Evolutionary conservation across 345 rosid species (phyloP).

Genomic region (Gossypium australe): DNA sequence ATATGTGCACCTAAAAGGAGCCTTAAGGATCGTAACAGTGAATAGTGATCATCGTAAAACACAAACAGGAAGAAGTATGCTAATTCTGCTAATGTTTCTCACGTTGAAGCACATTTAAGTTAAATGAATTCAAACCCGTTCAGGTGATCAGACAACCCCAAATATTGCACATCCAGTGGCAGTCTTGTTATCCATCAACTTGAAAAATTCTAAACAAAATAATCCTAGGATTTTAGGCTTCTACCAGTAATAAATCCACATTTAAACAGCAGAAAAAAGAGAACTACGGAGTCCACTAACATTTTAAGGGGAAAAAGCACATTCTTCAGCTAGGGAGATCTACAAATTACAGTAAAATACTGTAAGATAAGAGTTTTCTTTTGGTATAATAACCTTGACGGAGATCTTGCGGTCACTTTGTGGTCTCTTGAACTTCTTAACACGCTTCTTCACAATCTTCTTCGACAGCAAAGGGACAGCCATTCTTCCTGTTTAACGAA

Average conservation of each 20-base stretch:
- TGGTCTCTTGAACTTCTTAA: slow-evolving; percentile 62
- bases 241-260: too few species aligned
- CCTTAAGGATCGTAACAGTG: neutral
- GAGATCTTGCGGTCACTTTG: slow-evolving; percentile 58
- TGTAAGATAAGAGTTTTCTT: neutral
- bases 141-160: neutral
- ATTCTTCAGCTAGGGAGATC: neutral
- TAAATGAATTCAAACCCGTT: neutral
- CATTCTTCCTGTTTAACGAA: slow-evolving; percentile 32
- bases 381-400: slow-evolving; percentile 35
- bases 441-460: slow-evolving; percentile 70
- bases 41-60: neutral
- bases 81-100: neutral
- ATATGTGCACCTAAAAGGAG: neutral
- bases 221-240: neutral
- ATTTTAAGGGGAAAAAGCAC: neutral
- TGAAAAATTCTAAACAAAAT: neutral
- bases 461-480: slow-evolving; percentile 52
- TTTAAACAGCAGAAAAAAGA: neutral
- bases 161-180: neutral
- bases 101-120: neutral
- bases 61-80: neutral
- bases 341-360: neutral
- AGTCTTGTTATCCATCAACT: neutral
- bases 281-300: neutral